Percentiles rank a stretch among this genome's conserved stretches.
Conservation (phyloP, 306 rosid genomes). For the Senna tora region DNA sequence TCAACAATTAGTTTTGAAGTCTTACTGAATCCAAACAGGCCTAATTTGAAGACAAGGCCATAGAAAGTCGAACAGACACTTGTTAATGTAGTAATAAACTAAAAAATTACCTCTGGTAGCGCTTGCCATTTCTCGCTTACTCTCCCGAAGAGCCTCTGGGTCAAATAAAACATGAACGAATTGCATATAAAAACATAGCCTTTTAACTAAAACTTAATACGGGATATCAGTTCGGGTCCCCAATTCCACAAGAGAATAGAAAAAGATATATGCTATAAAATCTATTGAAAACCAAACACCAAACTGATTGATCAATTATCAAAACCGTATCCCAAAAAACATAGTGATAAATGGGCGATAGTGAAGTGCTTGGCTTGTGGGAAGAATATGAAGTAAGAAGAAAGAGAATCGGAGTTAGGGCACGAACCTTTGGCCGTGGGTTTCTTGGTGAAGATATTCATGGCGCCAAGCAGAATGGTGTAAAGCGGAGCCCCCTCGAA, state of each 20-base stretch:
- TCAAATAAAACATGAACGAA: constrained; percentile 17
- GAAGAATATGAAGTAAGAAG: not conserved
- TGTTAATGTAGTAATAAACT: not conserved
- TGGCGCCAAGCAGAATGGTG: constrained; percentile 34
- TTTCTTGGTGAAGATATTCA: constrained; percentile 91
- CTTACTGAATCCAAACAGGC: not conserved
- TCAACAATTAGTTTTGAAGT: constrained; percentile 3
- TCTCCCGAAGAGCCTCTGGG: constrained; percentile 96
- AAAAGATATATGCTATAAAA: constrained; percentile 1
- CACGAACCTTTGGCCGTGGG: constrained; percentile 88
- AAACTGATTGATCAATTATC: not conserved
- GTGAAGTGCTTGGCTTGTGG: too few relatives aligned
- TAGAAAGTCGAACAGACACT: not conserved
- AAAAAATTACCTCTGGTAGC: constrained; percentile 76
- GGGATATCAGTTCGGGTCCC: not conserved
- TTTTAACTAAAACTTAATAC: not conserved
- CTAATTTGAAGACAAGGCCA: not conserved
- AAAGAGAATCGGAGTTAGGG: constrained; percentile 32
- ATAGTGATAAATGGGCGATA: not conserved
- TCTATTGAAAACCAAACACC: not conserved
- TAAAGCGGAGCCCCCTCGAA: constrained; percentile 7
- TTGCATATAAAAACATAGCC: constrained; percentile 2
- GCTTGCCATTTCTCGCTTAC: constrained; percentile 84
- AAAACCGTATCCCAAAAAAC: not conserved
- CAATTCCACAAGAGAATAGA: not conserved